Evolutionary conservation across 108 stramenopile species (phyloP).

Genomic region (Fragilaria radians): DNA sequence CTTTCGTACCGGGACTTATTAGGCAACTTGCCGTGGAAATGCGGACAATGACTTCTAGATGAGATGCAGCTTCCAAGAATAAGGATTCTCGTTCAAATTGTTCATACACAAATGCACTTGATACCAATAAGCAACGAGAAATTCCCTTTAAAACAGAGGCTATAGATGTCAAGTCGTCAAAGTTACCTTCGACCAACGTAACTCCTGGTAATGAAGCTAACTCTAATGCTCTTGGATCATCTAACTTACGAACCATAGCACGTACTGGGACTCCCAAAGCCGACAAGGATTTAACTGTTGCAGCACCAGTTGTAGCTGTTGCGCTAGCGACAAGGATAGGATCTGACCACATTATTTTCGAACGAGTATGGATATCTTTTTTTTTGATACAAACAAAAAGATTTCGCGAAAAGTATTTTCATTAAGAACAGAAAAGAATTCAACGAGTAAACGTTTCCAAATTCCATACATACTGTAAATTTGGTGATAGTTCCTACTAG

Average conservation of each 20-base stretch:
- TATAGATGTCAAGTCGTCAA: neutral
- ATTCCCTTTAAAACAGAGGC: neutral
- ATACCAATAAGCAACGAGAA: neutral
- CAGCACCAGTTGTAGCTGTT: constrained; percentile 4
- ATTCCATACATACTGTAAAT: no score
- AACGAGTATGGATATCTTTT: no score
- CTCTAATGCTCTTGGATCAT: constrained; percentile 4
- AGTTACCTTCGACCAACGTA: neutral
- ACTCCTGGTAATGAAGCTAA: constrained; percentile 4
- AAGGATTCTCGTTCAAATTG: constrained; percentile 4
- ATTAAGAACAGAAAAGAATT: no score
- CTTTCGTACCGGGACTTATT: neutral
- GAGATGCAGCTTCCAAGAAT: neutral
- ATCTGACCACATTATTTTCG: no score
- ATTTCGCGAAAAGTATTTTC: no score
- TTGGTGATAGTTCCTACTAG: no score
- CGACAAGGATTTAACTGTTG: constrained; percentile 2
- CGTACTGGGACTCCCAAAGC: constrained; percentile 2
- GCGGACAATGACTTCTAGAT: neutral
- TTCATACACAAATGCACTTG: constrained; percentile 7
- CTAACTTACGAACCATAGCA: constrained; percentile 5
- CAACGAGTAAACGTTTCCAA: no score
- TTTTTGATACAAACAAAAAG: no score
- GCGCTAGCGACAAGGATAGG: constrained; percentile 5
- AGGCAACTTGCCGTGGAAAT: constrained; percentile 6